Evolutionary conservation across 2,329 filamentous ascomycete species (phyloP).

Genomic region (Fusarium algeriense): DNA sequence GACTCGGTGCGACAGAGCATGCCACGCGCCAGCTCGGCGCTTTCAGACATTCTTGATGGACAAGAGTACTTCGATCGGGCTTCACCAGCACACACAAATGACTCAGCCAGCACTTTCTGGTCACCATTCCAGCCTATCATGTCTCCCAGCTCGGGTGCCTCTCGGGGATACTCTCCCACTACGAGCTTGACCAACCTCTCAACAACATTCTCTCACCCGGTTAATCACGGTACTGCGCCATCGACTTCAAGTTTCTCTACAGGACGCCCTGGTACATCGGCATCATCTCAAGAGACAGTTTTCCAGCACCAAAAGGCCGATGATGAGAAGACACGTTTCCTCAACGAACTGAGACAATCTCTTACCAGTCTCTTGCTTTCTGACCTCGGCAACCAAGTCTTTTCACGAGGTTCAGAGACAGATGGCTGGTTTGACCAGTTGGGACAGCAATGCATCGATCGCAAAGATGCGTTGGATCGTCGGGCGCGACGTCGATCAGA

Average conservation of each 20-base stretch:
- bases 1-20: constrained; percentile 75
- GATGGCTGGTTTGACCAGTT: constrained; percentile 85
- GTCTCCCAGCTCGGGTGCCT: constrained; percentile 71
- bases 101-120: constrained; percentile 87
- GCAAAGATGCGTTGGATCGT: constrained; percentile 67
- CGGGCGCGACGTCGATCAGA: constrained; percentile 57
- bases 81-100: constrained; percentile 77
- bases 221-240: constrained; percentile 56
- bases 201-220: constrained; percentile 60
- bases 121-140: constrained; percentile 82
- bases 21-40: constrained; percentile 67
- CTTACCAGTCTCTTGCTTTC: constrained; percentile 88
- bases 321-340: constrained; percentile 81
- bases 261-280: constrained; percentile 73
- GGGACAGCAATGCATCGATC: constrained; percentile 73
- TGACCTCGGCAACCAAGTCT: constrained; percentile 87
- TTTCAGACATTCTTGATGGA: constrained; percentile 76
- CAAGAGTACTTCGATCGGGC: constrained; percentile 77
- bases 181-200: constrained; percentile 71
- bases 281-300: constrained; percentile 76
- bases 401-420: constrained; percentile 91
- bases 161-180: constrained; percentile 71
- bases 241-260: constrained; percentile 62
- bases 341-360: constrained; percentile 81
- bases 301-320: constrained; percentile 72